phyloP scores from a whole-genome alignment of 306 rosid species.

The Lupinus albus region DNA sequence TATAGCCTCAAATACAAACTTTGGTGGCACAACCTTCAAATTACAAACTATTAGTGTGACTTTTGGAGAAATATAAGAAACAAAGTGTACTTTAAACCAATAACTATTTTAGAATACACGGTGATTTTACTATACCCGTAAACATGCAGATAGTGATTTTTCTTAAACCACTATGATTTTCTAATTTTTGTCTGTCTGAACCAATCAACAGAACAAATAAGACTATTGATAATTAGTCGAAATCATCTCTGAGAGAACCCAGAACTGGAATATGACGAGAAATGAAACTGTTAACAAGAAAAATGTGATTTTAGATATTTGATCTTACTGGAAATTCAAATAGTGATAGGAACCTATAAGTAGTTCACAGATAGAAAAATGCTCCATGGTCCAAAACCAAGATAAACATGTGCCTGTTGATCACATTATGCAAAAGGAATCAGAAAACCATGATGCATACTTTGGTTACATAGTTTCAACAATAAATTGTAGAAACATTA shows the following conservation, averaged over 20 bases:
- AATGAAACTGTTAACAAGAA: too few species aligned
- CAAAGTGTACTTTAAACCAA: too few species aligned
- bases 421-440: slow-evolving; percentile 34
- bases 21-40: slow-evolving; percentile 62
- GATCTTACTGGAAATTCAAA: slow-evolving; percentile 66
- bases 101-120: too few species aligned
- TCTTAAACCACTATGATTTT: slow-evolving; percentile 77
- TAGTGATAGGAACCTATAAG: slow-evolving; percentile 71
- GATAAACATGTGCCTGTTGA: slow-evolving; percentile 63
- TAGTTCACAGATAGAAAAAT: slow-evolving; percentile 70
- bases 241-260: too few species aligned
- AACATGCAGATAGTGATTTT: slow-evolving; percentile 48
- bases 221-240: too few species aligned
- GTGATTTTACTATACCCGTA: slow-evolving; percentile 54
- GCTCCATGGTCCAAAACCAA: slow-evolving; percentile 61
- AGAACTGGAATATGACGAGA: too few species aligned
- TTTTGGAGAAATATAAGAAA: background rate
- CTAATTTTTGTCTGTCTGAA: slow-evolving; percentile 59
- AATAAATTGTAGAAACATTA: too few species aligned
- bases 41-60: slow-evolving; percentile 4
- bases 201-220: slow-evolving; percentile 15
- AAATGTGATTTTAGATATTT: slow-evolving; percentile 13
- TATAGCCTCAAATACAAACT: slow-evolving; percentile 60
- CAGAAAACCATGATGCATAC: slow-evolving; percentile 15
- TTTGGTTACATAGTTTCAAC: background rate